Percentiles rank a stretch among this genome's conserved stretches.
These are phyloP conservation scores for Yarrowia sp. DNA, from an alignment of 805 yeast genomes.

Conservation along the genomic window DNA sequence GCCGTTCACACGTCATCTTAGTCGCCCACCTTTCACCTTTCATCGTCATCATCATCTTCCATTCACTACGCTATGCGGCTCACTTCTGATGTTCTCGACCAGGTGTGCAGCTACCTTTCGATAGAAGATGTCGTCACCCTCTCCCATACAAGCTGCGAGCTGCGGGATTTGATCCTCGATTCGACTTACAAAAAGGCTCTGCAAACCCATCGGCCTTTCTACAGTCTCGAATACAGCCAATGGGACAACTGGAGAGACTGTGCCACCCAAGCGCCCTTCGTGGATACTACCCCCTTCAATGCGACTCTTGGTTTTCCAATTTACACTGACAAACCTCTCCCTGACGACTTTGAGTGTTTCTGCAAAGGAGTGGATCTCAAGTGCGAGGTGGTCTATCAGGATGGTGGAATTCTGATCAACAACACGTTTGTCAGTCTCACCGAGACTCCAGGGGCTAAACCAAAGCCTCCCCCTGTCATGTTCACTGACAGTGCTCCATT, in stretches of 20 bases:
- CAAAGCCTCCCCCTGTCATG: neutral
- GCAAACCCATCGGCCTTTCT: neutral
- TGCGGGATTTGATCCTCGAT: neutral
- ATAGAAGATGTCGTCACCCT: neutral
- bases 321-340: neutral
- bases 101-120: neutral
- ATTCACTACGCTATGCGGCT: neutral
- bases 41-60: too few relatives aligned
- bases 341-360: conserved; percentile 1
- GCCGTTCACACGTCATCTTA: too few relatives aligned
- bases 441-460: neutral
- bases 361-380: neutral
- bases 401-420: neutral
- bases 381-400: neutral
- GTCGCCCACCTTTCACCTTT: too few relatives aligned
- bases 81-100: neutral
- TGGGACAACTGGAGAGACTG: neutral
- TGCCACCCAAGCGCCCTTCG: neutral
- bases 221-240: neutral
- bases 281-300: neutral
- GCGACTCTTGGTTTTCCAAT: neutral
- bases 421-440: neutral
- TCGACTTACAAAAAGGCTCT: neutral
- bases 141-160: neutral
- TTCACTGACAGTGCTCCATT: neutral